These are phyloP conservation scores for Zea luxurians DNA, from an alignment of 176 grass and related monocot genomes.

Conservation along the genomic window DNA sequence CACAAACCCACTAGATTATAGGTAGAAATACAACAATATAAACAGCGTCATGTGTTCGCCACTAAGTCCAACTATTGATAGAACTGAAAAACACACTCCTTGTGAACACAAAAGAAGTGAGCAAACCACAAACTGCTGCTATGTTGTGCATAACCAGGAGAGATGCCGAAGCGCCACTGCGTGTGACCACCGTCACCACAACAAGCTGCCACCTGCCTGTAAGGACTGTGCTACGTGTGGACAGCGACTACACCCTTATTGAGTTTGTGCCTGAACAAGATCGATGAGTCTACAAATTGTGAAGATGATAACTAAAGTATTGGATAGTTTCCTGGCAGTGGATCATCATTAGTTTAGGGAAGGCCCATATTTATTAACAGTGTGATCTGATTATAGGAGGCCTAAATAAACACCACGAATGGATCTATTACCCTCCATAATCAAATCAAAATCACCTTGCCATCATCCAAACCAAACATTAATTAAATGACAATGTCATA, in stretches of 20 bases:
- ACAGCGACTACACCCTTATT: neutral
- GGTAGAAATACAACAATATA: no score
- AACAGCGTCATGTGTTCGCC: no score
- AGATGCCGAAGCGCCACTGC: neutral
- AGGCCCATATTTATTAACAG: neutral
- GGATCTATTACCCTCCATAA: neutral
- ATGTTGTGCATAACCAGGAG: neutral
- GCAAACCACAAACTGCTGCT: neutral
- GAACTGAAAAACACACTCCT: neutral
- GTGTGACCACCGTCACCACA: no score
- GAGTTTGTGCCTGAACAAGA: neutral
- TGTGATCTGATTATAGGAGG: neutral
- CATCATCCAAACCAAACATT: neutral
- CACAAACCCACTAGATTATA: no score
- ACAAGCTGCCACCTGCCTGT: neutral
- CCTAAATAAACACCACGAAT: neutral
- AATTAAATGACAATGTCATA: neutral
- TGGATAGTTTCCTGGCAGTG: neutral
- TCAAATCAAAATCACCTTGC: neutral
- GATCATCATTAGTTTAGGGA: neutral
- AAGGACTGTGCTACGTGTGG: neutral
- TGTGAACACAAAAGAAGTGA: neutral
- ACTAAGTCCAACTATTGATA: neutral
- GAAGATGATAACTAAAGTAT: neutral
- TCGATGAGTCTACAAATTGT: neutral